Conservation (phyloP, 169 alveolate species). For the Plasmodium coatneyi region DNA sequence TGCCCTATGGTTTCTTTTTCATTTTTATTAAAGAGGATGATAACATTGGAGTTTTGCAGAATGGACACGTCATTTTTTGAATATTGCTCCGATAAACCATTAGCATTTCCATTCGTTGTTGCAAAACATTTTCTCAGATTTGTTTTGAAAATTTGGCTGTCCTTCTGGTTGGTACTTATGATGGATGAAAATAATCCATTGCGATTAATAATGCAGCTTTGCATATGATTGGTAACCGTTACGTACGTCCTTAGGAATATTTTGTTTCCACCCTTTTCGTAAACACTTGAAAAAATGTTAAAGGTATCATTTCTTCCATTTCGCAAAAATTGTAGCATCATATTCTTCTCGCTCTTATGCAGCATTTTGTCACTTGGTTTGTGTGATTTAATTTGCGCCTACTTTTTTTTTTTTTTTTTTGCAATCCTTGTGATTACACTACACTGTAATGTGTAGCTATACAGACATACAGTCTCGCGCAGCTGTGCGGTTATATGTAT, state of each 20-base stretch:
- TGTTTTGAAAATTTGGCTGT: not conserved
- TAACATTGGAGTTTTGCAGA: conserved; percentile 51
- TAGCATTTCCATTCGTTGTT: conserved; percentile 12
- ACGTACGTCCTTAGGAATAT: conserved; percentile 14
- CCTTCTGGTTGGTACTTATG: not conserved
- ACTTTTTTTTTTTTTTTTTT: not conserved
- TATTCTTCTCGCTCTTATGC: conserved; percentile 5
- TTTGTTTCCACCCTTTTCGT: conserved; percentile 38
- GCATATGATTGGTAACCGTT: not conserved
- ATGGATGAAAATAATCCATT: not conserved
- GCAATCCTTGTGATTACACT: not conserved
- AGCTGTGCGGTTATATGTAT: not conserved
- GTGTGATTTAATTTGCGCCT: not conserved
- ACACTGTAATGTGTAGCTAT: not conserved
- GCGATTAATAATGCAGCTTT: not conserved
- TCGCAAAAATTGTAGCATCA: conserved; percentile 18
- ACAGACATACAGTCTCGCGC: not conserved
- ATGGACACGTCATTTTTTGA: conserved; percentile 27
- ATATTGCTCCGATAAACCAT: conserved; percentile 8
- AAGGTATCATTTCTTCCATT: conserved; percentile 15
- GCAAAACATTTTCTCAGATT: conserved; percentile 31
- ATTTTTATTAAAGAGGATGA: conserved; percentile 55
- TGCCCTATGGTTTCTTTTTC: conserved; percentile 74
- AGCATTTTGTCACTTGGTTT: conserved; percentile 12
- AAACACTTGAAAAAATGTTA: conserved; percentile 15